phyloP scores from a whole-genome alignment of 2,329 filamentous ascomycete species.

The Cordyceps fumosorosea region DNA sequence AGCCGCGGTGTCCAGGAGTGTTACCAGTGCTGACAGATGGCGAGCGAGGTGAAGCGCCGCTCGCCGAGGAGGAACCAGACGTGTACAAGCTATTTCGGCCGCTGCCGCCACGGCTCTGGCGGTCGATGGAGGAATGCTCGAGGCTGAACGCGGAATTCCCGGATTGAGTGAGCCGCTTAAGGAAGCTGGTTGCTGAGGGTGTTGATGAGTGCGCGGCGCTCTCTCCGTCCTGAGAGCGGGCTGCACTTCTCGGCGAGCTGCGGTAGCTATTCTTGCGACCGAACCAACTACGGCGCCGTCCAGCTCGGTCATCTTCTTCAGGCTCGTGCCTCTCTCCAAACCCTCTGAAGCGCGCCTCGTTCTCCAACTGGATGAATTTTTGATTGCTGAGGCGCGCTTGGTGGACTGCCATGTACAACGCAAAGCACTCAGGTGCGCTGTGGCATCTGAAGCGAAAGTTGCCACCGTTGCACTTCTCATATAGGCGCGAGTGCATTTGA shows the following conservation, averaged over 20 bases:
- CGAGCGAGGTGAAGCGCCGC: constrained; percentile 44
- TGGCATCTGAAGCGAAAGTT: constrained; percentile 89
- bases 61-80: constrained; percentile 45
- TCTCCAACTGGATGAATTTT: constrained; percentile 66
- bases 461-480: constrained; percentile 50
- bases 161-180: constrained; percentile 67
- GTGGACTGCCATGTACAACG: constrained; percentile 81
- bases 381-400: constrained; percentile 85
- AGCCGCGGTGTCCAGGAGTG: constrained; percentile 48
- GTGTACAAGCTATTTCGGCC: constrained; percentile 56
- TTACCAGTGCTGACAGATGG: constrained; percentile 51
- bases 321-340: constrained; percentile 53
- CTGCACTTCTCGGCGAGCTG: constrained; percentile 54
- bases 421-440: constrained; percentile 68
- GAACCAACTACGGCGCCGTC: constrained; percentile 50
- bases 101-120: constrained; percentile 42
- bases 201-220: constrained; percentile 54
- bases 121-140: constrained; percentile 66
- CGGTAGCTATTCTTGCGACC: constrained; percentile 60
- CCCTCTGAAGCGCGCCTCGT: constrained; percentile 63
- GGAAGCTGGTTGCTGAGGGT: constrained; percentile 70
- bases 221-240: constrained; percentile 65
- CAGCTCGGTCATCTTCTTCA: constrained; percentile 43
- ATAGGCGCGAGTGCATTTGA: constrained; percentile 62
- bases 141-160: constrained; percentile 74